Percentiles rank a stretch among this genome's conserved stretches.
phyloP scores from a whole-genome alignment of 73 alveolate species.

The Paramecium tetraurelia region DNA sequence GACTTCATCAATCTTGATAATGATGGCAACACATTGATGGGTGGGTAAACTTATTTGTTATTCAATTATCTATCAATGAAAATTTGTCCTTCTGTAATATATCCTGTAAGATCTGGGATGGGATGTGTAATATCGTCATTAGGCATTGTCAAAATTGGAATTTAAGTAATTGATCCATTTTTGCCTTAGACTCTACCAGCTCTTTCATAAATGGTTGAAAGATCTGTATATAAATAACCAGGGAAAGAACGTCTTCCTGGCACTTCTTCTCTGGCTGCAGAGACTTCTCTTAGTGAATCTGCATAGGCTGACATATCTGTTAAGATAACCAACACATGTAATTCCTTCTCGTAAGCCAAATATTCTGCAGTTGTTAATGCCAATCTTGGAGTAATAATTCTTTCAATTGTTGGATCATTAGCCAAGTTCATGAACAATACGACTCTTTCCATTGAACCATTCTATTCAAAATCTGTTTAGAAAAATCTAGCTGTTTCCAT shows the following conservation, averaged over 20 bases:
- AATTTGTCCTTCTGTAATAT: constrained; percentile 98
- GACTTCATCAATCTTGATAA: constrained; percentile 99
- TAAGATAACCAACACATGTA: constrained; percentile 98
- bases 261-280: constrained; percentile 99
- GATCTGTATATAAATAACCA: constrained; percentile 99
- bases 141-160: constrained; percentile 99
- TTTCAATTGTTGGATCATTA: constrained; percentile 93
- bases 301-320: constrained; percentile 99
- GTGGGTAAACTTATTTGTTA: constrained; percentile 99
- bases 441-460: constrained; percentile 99
- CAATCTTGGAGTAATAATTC: constrained; percentile 99
- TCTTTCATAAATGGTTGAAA: constrained; percentile 99
- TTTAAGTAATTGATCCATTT: constrained; percentile 92
- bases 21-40: constrained; percentile 99
- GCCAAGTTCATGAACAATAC: constrained; percentile 99
- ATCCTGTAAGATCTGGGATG: constrained; percentile 99
- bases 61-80: constrained; percentile 98
- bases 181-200: constrained; percentile 99
- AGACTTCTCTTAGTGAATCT: constrained; percentile 99
- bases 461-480: constrained; percentile 99
- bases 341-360: constrained; percentile 97
- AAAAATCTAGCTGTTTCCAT: constrained; percentile 99
- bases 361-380: constrained; percentile 99
- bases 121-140: constrained; percentile 99
- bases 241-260: constrained; percentile 99